Conservation (phyloP, 1,284 basidiomycete species). For the Vanrija humicola region DNA sequence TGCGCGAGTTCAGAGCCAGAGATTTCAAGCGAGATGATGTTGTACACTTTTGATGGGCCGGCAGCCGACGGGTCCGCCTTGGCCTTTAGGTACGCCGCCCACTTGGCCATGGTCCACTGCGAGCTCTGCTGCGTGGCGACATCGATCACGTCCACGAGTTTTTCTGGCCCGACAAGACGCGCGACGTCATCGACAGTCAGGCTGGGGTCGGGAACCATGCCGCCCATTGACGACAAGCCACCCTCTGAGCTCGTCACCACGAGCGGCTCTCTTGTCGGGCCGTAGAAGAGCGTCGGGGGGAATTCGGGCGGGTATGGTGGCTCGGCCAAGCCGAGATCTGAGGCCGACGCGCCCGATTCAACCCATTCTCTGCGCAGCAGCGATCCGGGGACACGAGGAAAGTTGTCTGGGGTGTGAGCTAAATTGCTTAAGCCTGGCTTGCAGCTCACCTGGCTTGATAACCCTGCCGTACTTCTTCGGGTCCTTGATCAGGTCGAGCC, state of each 20-base stretch:
- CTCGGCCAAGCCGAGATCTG: not conserved
- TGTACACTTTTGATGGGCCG: constrained; percentile 62
- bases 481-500: constrained; percentile 45
- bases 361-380: constrained; percentile 30
- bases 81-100: constrained; percentile 76
- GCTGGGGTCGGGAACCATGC: constrained; percentile 35
- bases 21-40: constrained; percentile 85
- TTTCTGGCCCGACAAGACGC: constrained; percentile 68
- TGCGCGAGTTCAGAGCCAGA: constrained; percentile 71
- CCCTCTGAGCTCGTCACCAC: constrained; percentile 39
- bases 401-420: constrained; percentile 21
- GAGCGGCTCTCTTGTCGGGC: constrained; percentile 38
- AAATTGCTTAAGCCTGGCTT: not conserved
- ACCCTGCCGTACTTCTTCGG: constrained; percentile 37
- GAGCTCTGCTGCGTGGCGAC: constrained; percentile 75
- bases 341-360: constrained; percentile 14
- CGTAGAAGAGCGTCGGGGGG: constrained; percentile 40
- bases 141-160: constrained; percentile 83
- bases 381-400: constrained; percentile 25
- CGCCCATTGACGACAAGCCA: constrained; percentile 43
- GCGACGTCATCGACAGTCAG: constrained; percentile 64
- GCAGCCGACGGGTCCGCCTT: constrained; percentile 10
- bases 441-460: constrained; percentile 33
- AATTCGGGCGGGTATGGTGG: constrained; percentile 1
- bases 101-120: constrained; percentile 80